Base-by-base conservation (phyloP, 306 rosid species). In the Cicer arietinum region DNA sequence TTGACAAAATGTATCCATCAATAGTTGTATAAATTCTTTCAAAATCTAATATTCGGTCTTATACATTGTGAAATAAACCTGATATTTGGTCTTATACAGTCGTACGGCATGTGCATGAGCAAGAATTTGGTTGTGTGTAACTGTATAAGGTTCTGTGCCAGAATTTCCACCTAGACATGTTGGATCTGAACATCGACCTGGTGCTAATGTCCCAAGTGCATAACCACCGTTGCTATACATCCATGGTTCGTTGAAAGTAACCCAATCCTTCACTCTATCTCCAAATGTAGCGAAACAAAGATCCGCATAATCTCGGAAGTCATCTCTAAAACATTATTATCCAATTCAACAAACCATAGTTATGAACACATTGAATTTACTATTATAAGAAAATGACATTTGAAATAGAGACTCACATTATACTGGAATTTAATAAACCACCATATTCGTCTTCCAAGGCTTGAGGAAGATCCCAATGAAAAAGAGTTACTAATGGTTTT, bases 401-500 rank as follows among this genome's bases (percentile, higher is more conserved):
- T 30, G 35, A 30, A 30, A 42, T 7, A 3, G 7, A 47, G 2
- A 69, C 74, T 69, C 47, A 69, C 74, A 50, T 16, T 35, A 69
- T 50, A 7, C 13, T 60, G 8, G 61, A 72, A 10, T 77, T 82
- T 10, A 81, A 10, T 60, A 88, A 88, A 14, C 92, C 88, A 12
- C 81, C 81, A 7, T 77, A 86, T 3, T 79, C 86, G 10, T 88
- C 86, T 79, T 88, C 84, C 14, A 88, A 67, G 13, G 82, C 3
- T 35, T 88, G 88, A 0, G 92, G 88, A 63, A 82, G 77, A 47
- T 85, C 92, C 92, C 92, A 84, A 16, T 85, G 89, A 39, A 83
- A 84, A 22, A 30, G 35, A 30, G 35, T 30, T 30, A 30, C 35
- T 30, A 30, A 30, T 30, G 35, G 35, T 30, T 30, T 14, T 3